Conservation (phyloP, 2,329 filamentous ascomycete species). For the Cladosporium colombiae region DNA sequence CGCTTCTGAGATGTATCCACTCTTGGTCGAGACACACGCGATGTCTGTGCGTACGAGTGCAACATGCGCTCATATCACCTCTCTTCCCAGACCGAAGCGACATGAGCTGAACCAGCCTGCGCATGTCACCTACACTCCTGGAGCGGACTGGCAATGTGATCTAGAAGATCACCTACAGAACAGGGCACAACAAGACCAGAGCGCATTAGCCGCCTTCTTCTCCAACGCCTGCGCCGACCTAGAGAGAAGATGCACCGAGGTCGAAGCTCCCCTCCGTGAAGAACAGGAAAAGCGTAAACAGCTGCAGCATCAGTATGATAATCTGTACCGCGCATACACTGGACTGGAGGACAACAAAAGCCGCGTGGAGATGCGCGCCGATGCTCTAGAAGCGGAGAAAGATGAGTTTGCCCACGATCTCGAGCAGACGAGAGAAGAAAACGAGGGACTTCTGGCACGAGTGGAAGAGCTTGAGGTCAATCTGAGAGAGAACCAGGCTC, state of each 20-base stretch:
- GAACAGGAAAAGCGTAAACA: slow-evolving; percentile 43
- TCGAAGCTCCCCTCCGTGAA: slow-evolving; percentile 55
- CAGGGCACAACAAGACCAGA: slow-evolving; percentile 46
- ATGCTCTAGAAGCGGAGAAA: slow-evolving; percentile 45
- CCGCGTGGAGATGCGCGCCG: slow-evolving; percentile 40
- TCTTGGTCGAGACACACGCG: slow-evolving; percentile 12
- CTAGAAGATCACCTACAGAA: slow-evolving; percentile 48
- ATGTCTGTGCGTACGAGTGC: not conserved
- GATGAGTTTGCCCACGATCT: slow-evolving; percentile 41
- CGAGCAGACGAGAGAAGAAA: slow-evolving; percentile 42
- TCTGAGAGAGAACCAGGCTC: slow-evolving; percentile 39
- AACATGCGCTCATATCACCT: not conserved
- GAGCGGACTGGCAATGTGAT: slow-evolving; percentile 50
- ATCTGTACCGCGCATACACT: slow-evolving; percentile 38
- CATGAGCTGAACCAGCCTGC: not conserved
- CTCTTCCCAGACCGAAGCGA: not conserved
- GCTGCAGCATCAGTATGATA: slow-evolving; percentile 40
- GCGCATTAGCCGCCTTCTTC: slow-evolving; percentile 52
- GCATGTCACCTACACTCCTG: not conserved
- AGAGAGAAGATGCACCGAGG: slow-evolving; percentile 56
- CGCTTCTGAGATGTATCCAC: slow-evolving; percentile 7
- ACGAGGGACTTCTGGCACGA: slow-evolving; percentile 45
- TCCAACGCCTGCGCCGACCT: slow-evolving; percentile 57
- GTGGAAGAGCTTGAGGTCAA: slow-evolving; percentile 41
- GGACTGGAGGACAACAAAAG: slow-evolving; percentile 42